A percentile compares a stretch with the other conserved stretches of the same genome.
These are phyloP conservation scores for Sequoiadendron giganteum DNA, from an alignment of 75 land plant genomes.

Conservation along the genomic window DNA sequence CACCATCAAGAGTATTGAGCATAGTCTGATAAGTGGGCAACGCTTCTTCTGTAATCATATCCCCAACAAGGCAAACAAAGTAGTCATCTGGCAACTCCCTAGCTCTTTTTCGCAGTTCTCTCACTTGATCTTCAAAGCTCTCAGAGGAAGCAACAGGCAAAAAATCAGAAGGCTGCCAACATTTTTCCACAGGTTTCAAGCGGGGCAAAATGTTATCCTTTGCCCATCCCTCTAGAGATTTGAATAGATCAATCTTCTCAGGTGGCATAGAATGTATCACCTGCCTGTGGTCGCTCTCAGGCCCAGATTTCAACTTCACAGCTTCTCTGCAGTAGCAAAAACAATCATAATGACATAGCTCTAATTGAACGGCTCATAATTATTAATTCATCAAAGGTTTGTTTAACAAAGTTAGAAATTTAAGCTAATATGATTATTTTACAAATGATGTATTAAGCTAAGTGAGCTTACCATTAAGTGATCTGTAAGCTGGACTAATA, in stretches of 20 bases:
- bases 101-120: conserved; percentile 44
- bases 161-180: conserved; percentile 72
- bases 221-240: conserved; percentile 60
- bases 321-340: conserved; percentile 15
- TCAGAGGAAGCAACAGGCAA: conserved; percentile 66
- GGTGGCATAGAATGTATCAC: conserved; percentile 51
- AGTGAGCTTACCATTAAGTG: too few relatives aligned
- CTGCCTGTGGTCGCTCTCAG: conserved; percentile 33
- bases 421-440: too few relatives aligned
- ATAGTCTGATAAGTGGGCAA: conserved; percentile 60
- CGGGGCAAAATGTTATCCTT: conserved; percentile 33
- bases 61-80: conserved; percentile 61
- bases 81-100: conserved; percentile 60
- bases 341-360: neutral
- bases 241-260: conserved; percentile 58
- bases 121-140: conserved; percentile 49
- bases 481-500: too few relatives aligned
- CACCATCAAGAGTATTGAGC: conserved; percentile 61
- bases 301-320: neutral
- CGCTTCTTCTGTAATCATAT: conserved; percentile 64
- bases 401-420: too few relatives aligned
- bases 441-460: too few relatives aligned
- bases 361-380: too few relatives aligned
- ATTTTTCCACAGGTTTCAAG: conserved; percentile 60
- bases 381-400: too few relatives aligned